Evolutionary conservation across 805 yeast species (phyloP).

Genomic region (Wickerhamiella cacticola): DNA sequence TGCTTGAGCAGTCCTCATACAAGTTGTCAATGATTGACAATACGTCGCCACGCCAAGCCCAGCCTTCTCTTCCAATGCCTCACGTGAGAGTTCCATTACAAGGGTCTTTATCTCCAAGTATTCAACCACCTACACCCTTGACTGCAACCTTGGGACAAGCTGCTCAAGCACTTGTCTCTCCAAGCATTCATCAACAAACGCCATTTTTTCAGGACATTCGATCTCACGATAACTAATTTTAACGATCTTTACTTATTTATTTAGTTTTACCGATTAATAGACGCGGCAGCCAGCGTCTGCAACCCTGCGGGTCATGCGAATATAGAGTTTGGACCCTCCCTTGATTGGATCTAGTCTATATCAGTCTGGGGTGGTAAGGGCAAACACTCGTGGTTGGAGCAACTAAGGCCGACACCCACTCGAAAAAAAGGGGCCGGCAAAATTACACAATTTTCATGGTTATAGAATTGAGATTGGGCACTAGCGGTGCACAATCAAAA

Average conservation of each 20-base stretch:
- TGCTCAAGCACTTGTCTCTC: constrained; percentile 29
- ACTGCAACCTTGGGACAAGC: constrained; percentile 33
- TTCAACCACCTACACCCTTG: constrained; percentile 29
- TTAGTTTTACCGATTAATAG: too few relatives aligned
- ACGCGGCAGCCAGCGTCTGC: too few relatives aligned
- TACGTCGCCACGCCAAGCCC: background rate
- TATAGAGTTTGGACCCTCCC: too few relatives aligned
- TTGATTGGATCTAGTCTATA: too few relatives aligned
- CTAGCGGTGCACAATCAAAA: too few relatives aligned
- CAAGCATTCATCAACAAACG: constrained; percentile 13
- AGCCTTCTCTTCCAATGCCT: background rate
- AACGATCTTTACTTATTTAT: background rate
- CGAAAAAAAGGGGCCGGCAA: too few relatives aligned
- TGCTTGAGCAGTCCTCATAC: constrained; percentile 56
- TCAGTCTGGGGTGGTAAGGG: too few relatives aligned
- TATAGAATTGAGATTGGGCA: too few relatives aligned
- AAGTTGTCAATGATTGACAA: constrained; percentile 15
- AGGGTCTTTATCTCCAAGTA: constrained; percentile 13
- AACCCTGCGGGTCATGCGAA: too few relatives aligned
- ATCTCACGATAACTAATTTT: background rate
- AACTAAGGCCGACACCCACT: too few relatives aligned
- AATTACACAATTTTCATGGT: too few relatives aligned
- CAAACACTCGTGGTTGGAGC: too few relatives aligned
- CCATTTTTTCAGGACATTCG: constrained; percentile 12
- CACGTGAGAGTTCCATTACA: background rate